Evolutionary conservation across 805 yeast species (phyloP).

Genomic region (Schizosaccharomyces cryophilus): DNA sequence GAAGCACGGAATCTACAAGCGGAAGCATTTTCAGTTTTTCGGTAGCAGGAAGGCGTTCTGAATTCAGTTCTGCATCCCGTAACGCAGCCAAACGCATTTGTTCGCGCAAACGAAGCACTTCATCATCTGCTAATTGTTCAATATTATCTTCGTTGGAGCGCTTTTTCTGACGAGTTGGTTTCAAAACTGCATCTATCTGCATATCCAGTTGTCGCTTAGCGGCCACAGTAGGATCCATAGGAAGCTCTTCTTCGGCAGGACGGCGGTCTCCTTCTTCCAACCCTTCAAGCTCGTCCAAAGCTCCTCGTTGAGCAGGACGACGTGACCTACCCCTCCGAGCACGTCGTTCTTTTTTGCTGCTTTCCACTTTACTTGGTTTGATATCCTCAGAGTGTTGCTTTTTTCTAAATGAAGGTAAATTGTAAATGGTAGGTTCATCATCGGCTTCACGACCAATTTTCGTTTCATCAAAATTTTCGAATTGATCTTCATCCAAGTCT

Average conservation of each 20-base stretch:
- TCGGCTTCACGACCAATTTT: conserved; percentile 1
- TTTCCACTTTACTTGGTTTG: neutral
- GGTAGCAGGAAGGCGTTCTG: conserved; percentile 44
- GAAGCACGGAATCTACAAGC: conserved; percentile 48
- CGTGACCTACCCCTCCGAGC: conserved; percentile 6
- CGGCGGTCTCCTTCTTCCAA: conserved; percentile 8
- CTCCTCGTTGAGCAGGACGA: conserved; percentile 8
- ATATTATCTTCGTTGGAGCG: conserved; percentile 74
- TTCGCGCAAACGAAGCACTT: conserved; percentile 54
- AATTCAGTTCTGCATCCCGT: conserved; percentile 26
- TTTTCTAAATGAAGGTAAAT: neutral
- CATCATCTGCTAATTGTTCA: conserved; percentile 86
- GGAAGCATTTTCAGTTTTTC: conserved; percentile 58
- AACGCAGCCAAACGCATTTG: conserved; percentile 60
- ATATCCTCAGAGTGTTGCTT: conserved; percentile 3
- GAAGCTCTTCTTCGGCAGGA: neutral
- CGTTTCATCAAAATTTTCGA: conserved; percentile 2
- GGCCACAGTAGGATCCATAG: conserved; percentile 16
- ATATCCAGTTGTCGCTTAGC: conserved; percentile 62
- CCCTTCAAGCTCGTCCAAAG: conserved; percentile 4
- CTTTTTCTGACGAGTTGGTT: conserved; percentile 28
- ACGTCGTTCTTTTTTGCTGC: neutral
- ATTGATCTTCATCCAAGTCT: conserved; percentile 3
- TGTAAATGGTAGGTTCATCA: conserved; percentile 1
- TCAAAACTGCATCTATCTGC: conserved; percentile 51